These are phyloP conservation scores for Chrysoporthe puriensis DNA, from an alignment of 2,329 filamentous ascomycete species.

Conservation along the genomic window DNA sequence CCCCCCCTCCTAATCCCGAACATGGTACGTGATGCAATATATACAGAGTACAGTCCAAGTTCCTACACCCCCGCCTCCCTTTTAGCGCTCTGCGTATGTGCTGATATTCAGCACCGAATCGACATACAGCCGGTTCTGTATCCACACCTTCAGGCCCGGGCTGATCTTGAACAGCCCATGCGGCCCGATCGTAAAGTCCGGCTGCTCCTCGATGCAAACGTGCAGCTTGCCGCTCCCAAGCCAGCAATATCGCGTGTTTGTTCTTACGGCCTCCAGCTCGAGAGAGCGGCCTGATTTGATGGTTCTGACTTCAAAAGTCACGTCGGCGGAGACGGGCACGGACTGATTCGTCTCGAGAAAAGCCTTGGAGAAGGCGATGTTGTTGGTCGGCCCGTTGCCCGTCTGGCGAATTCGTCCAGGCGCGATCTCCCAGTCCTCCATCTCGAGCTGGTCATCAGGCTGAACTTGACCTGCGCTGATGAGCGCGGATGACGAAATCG, in stretches of 20 bases:
- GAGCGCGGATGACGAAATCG: slow-evolving; percentile 26
- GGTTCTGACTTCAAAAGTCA: slow-evolving; percentile 37
- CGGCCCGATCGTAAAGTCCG: slow-evolving; percentile 35
- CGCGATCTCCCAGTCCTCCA: slow-evolving; percentile 44
- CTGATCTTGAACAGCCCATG: slow-evolving; percentile 36
- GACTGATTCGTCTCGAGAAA: slow-evolving; percentile 35
- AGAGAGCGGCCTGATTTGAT: slow-evolving; percentile 33
- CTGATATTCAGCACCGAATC: slow-evolving; percentile 35
- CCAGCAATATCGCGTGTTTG: slow-evolving; percentile 35
- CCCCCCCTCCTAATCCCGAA: background rate
- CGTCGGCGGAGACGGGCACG: slow-evolving; percentile 34
- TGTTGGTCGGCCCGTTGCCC: slow-evolving; percentile 20
- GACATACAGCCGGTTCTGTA: slow-evolving; percentile 34
- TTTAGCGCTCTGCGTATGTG: background rate
- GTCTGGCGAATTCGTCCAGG: slow-evolving; percentile 38
- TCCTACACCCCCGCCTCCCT: background rate
- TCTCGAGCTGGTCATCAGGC: slow-evolving; percentile 35
- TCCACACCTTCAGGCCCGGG: slow-evolving; percentile 29
- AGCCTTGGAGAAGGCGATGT: slow-evolving; percentile 40
- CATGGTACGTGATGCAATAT: background rate
- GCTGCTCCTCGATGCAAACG: slow-evolving; percentile 32
- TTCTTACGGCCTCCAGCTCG: slow-evolving; percentile 30
- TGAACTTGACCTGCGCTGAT: slow-evolving; percentile 29
- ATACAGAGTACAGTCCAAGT: background rate
- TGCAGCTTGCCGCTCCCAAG: slow-evolving; percentile 38